Base-by-base conservation (phyloP, 2,329 filamentous ascomycete species). In the Chaetomiaceae sp. region DNA sequence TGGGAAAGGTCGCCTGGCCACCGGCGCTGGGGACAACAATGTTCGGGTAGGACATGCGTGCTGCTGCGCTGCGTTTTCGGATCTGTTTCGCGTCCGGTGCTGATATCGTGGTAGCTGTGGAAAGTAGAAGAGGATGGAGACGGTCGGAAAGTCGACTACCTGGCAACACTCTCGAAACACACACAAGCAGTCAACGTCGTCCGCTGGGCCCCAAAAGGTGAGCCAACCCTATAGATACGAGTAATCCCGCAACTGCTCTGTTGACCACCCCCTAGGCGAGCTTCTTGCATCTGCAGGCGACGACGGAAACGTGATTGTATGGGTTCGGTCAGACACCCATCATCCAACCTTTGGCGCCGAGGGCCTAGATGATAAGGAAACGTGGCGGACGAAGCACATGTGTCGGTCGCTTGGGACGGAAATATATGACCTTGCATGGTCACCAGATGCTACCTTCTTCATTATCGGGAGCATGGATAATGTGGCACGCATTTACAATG, bases 401-500 rank as follows among this genome's bases (percentile, higher is more conserved):
- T 97, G 91, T 71, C 84, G 94, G 57, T 95, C 91, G 41, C 89
- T 88, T 57, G 92, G 91, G 32, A 90, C 91, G 10, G 94, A 99
- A 70, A 97, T 99, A 61, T 99, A 99, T 72, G 94, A 99, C 70
- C 75, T 99, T 53, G 94, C 94, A 46, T 99, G 94, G 95, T 97
- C 94, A 44, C 95, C 95, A n/a, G 94, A 99, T 70, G 90, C 89
- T 34, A 77, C 85, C 34, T 94, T 95, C 73, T 96, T 99, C 75
- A 96, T 99, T 64, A 96, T 95, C 21, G 94, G 94, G 34, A 97
- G 94, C 73, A 97, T 99, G 91, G 94, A 99, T 74, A 99, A 99
- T 69, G 86, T 97, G 67, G 91, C 94, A 54, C 83, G 92, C 55
- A 97, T 99, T 63, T 97, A 96, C 76, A 96, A 95, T 71, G 89